These are phyloP conservation scores for Tricholoma sp. DNA, from an alignment of 768 basidiomycete species.

Conservation along the genomic window DNA sequence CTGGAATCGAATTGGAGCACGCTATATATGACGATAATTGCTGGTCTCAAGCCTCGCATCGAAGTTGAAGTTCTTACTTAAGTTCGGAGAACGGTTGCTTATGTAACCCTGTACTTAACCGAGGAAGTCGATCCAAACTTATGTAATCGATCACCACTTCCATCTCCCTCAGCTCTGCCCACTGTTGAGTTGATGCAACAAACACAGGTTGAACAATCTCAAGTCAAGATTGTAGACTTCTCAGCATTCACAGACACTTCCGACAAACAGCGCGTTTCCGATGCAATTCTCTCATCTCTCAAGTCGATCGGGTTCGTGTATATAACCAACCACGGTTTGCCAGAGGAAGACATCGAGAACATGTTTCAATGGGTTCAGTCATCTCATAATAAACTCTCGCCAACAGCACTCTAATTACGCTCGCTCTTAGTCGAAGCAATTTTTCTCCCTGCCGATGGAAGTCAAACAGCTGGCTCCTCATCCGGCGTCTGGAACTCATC, in stretches of 20 bases:
- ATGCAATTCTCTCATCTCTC: slow-evolving; percentile 40
- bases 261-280: slow-evolving; percentile 33
- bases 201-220: neutral
- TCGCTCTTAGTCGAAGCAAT: slow-evolving; percentile 25
- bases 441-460: slow-evolving; percentile 34
- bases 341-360: slow-evolving; percentile 27
- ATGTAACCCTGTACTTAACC: too few relatives aligned
- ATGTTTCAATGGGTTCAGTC: slow-evolving; percentile 38
- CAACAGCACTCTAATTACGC: neutral
- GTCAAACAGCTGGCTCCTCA: slow-evolving; percentile 41
- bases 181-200: neutral
- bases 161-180: neutral
- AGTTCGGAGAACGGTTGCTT: too few relatives aligned
- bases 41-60: too few relatives aligned
- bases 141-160: too few relatives aligned
- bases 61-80: too few relatives aligned
- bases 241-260: slow-evolving; percentile 35
- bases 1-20: too few relatives aligned
- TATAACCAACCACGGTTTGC: slow-evolving; percentile 37
- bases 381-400: neutral
- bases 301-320: slow-evolving; percentile 45
- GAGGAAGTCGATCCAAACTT: too few relatives aligned
- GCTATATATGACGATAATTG: too few relatives aligned
- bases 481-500: slow-evolving; percentile 38
- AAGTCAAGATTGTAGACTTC: slow-evolving; percentile 30